These are phyloP conservation scores for Saturnispora sanitii DNA, from an alignment of 805 yeast species.

Conservation along the genomic window DNA sequence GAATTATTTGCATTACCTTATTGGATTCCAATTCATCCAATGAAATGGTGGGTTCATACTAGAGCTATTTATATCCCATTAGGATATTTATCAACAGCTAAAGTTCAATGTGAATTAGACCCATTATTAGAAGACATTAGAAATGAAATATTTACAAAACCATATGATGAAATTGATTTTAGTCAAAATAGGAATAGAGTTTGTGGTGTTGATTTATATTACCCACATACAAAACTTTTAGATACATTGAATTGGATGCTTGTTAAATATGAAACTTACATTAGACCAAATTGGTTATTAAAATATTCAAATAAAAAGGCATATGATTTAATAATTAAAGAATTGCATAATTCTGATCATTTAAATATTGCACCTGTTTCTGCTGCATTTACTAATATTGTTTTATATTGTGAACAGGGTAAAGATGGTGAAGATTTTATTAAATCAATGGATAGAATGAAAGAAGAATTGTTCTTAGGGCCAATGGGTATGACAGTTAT, in stretches of 20 bases:
- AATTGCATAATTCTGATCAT: slow-evolving; percentile 65
- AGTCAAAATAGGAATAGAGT: slow-evolving; percentile 66
- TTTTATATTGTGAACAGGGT: slow-evolving; percentile 63
- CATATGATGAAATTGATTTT: slow-evolving; percentile 63
- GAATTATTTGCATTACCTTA: slow-evolving; percentile 89
- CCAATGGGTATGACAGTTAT: slow-evolving; percentile 85
- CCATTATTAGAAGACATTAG: slow-evolving; percentile 61
- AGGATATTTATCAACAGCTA: slow-evolving; percentile 63
- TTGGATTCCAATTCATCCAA: slow-evolving; percentile 77
- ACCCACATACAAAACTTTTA: slow-evolving; percentile 73
- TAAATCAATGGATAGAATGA: slow-evolving; percentile 46
- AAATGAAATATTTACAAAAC: slow-evolving; percentile 61
- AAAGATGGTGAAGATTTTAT: slow-evolving; percentile 49
- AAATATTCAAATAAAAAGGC: slow-evolving; percentile 41
- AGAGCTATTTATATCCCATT: slow-evolving; percentile 83
- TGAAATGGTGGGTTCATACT: slow-evolving; percentile 98
- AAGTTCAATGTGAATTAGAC: slow-evolving; percentile 46
- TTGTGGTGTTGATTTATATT: slow-evolving; percentile 86
- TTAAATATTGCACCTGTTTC: slow-evolving; percentile 91
- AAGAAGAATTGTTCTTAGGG: slow-evolving; percentile 75
- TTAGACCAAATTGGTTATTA: slow-evolving; percentile 69
- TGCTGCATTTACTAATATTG: slow-evolving; percentile 74
- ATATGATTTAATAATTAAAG: slow-evolving; percentile 61
- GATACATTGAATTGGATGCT: slow-evolving; percentile 52
- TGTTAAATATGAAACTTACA: slow-evolving; percentile 54